These are phyloP conservation scores for Seminavis robusta DNA, from an alignment of 108 stramenopile genomes.

Conservation along the genomic window DNA sequence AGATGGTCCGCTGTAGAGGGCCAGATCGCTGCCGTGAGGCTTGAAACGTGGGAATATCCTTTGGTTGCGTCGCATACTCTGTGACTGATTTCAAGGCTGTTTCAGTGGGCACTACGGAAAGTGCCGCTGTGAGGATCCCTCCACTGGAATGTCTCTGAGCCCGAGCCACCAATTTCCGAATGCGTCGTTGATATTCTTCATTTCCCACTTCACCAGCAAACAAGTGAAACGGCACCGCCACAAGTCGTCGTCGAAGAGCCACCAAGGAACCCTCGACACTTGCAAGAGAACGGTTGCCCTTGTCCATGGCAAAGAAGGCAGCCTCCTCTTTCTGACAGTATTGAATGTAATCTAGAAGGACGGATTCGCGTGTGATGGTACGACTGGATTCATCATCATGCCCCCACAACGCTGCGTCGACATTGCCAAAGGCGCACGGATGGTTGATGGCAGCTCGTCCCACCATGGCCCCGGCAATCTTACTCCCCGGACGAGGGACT, in stretches of 20 bases:
- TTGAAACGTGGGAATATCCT: background rate
- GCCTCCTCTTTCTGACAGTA: slow-evolving; percentile 35
- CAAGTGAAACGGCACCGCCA: slow-evolving; percentile 29
- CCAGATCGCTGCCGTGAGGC: slow-evolving; percentile 22
- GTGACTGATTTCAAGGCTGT: slow-evolving; percentile 14
- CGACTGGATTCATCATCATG: background rate
- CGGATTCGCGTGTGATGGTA: slow-evolving; percentile 4
- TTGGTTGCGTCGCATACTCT: slow-evolving; percentile 13
- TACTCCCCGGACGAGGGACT: background rate
- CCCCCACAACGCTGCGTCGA: slow-evolving; percentile 18
- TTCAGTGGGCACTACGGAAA: slow-evolving; percentile 9
- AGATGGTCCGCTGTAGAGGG: slow-evolving; percentile 27
- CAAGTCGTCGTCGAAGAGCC: slow-evolving; percentile 13
- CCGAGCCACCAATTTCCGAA: slow-evolving; percentile 16
- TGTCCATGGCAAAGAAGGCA: too few relatives aligned
- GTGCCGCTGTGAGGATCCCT: slow-evolving; percentile 14
- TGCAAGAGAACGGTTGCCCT: too few relatives aligned
- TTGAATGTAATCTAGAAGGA: slow-evolving; percentile 19
- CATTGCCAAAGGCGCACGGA: slow-evolving; percentile 41
- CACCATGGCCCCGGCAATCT: slow-evolving; percentile 31
- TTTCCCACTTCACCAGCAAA: slow-evolving; percentile 38
- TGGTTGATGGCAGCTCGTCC: slow-evolving; percentile 47
- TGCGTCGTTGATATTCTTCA: slow-evolving; percentile 31
- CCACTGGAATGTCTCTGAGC: slow-evolving; percentile 3
- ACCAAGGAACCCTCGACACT: background rate